Base-by-base conservation (phyloP, 1,139 yeast genomes). In the Geotrichum histeridarum region DNA sequence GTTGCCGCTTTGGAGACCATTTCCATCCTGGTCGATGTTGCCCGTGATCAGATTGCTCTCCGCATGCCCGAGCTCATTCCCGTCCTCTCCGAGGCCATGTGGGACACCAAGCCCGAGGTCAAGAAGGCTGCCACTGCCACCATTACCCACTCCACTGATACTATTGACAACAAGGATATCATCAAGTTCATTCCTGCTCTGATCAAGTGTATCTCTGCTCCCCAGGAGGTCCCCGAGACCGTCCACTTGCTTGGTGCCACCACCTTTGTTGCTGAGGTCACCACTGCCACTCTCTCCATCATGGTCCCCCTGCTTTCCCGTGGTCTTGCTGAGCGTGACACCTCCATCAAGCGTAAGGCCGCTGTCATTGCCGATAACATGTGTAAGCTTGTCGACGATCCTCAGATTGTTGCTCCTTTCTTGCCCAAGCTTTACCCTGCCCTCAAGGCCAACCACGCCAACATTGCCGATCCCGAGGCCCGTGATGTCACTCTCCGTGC, bases 331-430 rank as follows among this genome's bases (percentile, higher is more conserved):
- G 99, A 93, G 82, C 94, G 99, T 83, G 99, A 93, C 71, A 93
- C 99, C 67, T 82, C 98, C 68, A 93, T 93, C 82, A 93, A 93
- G 87, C 91, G 99, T 84, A 93, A 93, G 83, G 86, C 98, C 71
- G 99, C 99, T 69, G 99, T 93, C 74, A 93, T 93, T 77, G 87
- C 91, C 70, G 99, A 93, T 77, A 93, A 93, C 95, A 93, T 93
- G 99, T 93, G 99, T 87, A 93, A 93, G 81, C 88, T 93, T 78
- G 99, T 93, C 79, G 98, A 93, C 73, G 99, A 93, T 76, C 99
- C 99, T 68, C 98, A 93, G 81, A 93, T 93, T 73, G 95, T 93
- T 79, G 98, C 98, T 81, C 99, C 99, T 68, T 93, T 93, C 86
- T 80, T 93, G 87, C 79, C 81, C 77, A 87, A 85, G 74, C 84